These are phyloP conservation scores for Aspergillus aculeatus DNA, from an alignment of 2,329 filamentous ascomycete species.

Conservation along the genomic window DNA sequence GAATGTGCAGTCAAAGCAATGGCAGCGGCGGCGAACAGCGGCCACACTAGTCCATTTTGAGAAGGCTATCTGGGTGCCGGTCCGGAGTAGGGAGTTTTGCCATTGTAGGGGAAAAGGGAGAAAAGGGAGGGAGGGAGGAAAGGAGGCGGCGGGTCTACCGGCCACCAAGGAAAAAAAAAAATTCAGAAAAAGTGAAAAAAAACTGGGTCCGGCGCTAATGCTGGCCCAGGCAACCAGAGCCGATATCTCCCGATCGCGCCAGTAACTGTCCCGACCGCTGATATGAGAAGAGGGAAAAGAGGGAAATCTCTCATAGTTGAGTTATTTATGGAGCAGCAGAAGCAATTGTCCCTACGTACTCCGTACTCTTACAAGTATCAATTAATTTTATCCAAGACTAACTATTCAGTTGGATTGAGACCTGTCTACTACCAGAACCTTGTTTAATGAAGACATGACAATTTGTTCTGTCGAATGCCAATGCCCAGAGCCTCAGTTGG, in stretches of 20 bases:
- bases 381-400: too few relatives aligned
- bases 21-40: constrained; percentile 6
- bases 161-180: constrained; percentile 1
- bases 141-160: not conserved
- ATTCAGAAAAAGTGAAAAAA: constrained; percentile 18
- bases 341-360: not conserved
- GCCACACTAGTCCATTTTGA: not conserved
- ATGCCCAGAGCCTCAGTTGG: not conserved
- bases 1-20: constrained; percentile 8
- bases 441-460: not conserved
- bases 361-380: too few relatives aligned
- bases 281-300: not conserved
- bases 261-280: constrained; percentile 20
- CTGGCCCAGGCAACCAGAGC: constrained; percentile 30
- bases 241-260: constrained; percentile 41
- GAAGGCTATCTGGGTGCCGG: constrained; percentile 3
- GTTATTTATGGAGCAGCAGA: constrained; percentile 3
- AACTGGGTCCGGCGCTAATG: constrained; percentile 23
- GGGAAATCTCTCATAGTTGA: constrained; percentile 3
- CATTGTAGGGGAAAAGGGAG: constrained; percentile 6
- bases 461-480: not conserved
- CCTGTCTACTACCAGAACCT: not conserved
- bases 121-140: constrained; percentile 1
- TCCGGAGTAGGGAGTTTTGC: constrained; percentile 8
- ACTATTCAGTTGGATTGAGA: not conserved